phyloP scores from a whole-genome alignment of 1,284 basidiomycete species.

The Ustilago crameri region DNA sequence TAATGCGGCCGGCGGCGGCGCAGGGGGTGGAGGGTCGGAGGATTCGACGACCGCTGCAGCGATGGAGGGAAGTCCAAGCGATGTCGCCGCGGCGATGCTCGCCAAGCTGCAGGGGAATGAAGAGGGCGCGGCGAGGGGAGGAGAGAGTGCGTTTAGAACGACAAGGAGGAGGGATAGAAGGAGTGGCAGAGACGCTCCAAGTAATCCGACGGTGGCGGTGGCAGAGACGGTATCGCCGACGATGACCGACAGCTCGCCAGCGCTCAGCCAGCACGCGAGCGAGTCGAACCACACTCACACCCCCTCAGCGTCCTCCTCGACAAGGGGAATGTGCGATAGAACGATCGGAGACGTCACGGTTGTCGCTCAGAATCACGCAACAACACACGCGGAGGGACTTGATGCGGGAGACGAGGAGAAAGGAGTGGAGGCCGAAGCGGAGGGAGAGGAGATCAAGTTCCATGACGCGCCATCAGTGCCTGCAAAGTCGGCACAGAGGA shows the following conservation, averaged over 20 bases:
- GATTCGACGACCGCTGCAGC: conserved; percentile 14
- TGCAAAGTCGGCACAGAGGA: conserved; percentile 2
- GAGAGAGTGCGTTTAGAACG: conserved; percentile 32
- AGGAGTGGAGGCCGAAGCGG: conserved; percentile 7
- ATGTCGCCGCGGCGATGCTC: conserved; percentile 63
- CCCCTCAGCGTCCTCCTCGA: conserved; percentile 14
- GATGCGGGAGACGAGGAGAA: not conserved
- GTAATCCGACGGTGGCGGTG: not conserved
- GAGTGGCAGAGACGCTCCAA: conserved; percentile 27
- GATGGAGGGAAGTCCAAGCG: conserved; percentile 46
- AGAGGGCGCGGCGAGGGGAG: conserved; percentile 15
- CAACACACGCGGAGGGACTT: not conserved
- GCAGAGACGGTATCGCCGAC: conserved; percentile 11
- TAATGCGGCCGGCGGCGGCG: not conserved
- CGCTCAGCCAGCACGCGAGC: conserved; percentile 15
- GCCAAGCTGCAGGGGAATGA: conserved; percentile 60
- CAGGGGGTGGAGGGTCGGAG: conserved; percentile 13
- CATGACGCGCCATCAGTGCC: conserved; percentile 10
- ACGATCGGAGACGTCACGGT: conserved; percentile 15
- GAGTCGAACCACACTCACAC: conserved; percentile 12
- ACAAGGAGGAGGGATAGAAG: conserved; percentile 40
- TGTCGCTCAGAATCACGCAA: not conserved
- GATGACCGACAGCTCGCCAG: conserved; percentile 12
- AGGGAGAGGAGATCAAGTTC: conserved; percentile 9
- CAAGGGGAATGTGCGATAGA: not conserved